These are phyloP conservation scores for Debaryomycetaceae sp. DNA, from an alignment of 1,139 yeast genomes.

Conservation along the genomic window DNA sequence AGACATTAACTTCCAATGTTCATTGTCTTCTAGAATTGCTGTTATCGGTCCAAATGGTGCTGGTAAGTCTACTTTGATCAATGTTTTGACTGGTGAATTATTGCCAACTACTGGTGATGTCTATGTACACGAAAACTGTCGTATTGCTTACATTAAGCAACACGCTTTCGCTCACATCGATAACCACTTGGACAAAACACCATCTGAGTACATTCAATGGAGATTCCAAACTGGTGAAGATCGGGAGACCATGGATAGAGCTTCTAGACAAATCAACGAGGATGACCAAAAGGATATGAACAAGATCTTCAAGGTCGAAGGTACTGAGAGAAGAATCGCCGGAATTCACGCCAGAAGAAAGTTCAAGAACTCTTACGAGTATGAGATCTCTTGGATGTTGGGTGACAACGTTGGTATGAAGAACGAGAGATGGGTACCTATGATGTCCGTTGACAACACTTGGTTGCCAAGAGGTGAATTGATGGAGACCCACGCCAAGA, in stretches of 20 bases:
- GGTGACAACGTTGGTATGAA: slow-evolving; percentile 99
- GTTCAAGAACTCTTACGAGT: slow-evolving; percentile 99
- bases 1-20: slow-evolving; percentile 95
- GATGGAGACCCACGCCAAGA: slow-evolving; percentile 96
- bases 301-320: slow-evolving; percentile 98
- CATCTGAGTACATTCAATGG: slow-evolving; percentile 99
- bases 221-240: slow-evolving; percentile 99
- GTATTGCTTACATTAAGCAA: slow-evolving; percentile 99
- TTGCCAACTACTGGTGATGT: slow-evolving; percentile 98
- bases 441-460: slow-evolving; percentile 99
- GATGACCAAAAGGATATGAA: slow-evolving; percentile 97
- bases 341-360: slow-evolving; percentile 97
- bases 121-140: slow-evolving; percentile 98
- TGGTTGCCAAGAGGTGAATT: slow-evolving; percentile 99
- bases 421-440: slow-evolving; percentile 99
- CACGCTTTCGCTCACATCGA: slow-evolving; percentile 99
- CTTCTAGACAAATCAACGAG: slow-evolving; percentile 97
- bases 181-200: slow-evolving; percentile 97
- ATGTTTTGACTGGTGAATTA: slow-evolving; percentile 98
- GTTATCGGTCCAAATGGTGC: slow-evolving; percentile 99
- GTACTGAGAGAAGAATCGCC: slow-evolving; percentile 95
- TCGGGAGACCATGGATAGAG: slow-evolving; percentile 99
- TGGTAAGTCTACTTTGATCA: slow-evolving; percentile 98
- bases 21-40: slow-evolving; percentile 98
- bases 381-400: slow-evolving; percentile 93